Base-by-base conservation (phyloP, 2,329 filamentous ascomycete species). In the Sporothrix pallida region DNA sequence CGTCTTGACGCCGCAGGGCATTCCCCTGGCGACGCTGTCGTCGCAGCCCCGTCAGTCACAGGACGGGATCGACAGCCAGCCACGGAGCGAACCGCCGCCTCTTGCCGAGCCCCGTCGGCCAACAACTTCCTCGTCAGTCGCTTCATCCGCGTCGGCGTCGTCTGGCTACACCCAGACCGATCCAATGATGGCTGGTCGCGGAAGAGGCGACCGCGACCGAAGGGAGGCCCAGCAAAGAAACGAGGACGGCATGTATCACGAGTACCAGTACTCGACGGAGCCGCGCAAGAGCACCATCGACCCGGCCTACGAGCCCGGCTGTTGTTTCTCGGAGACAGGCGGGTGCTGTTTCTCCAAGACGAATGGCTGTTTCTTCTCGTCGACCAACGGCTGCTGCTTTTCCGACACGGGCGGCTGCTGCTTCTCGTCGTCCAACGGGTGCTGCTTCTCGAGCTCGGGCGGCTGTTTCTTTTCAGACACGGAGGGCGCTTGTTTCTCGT, bases 401-500 rank as follows among this genome's bases (percentile, higher is more conserved):
- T 74, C 72, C 23, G 15, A 69, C 7, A 73, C 48, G 1, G 60
- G 42, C 37, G 65, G 65, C 46, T 72, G 71, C 63, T 69, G 71
- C 20, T 72, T 68, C 44, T 68, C 71, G 26, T 46, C 65, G 10
- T 65, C 58, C 23, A 31, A 46, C 26, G 71, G 71, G 4, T 73
- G 72, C 65, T 73, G 52, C 44, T 73, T 73, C 56, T 73, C 72
- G 2, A 20, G 26, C 23, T 62, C 71, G 4, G 44, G 42, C 20
- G 72, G 72, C 31, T 73, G 68, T 60, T 73, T 58, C 50, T 71
- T 67, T 20, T 74, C 72, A 0, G 44, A 50, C 26, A 58, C 50
- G 2, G 68, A 17, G 2, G 77, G 77, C 5, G 76, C 74, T 73
- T 78, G 77, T 56, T 77, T 75, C 70, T 74, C 72, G 52, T 37